Percentiles rank a stretch among this genome's conserved stretches.
Conservation (phyloP, 192 early-diverging fungal species). For the Rhizoclosmatium globosum region DNA sequence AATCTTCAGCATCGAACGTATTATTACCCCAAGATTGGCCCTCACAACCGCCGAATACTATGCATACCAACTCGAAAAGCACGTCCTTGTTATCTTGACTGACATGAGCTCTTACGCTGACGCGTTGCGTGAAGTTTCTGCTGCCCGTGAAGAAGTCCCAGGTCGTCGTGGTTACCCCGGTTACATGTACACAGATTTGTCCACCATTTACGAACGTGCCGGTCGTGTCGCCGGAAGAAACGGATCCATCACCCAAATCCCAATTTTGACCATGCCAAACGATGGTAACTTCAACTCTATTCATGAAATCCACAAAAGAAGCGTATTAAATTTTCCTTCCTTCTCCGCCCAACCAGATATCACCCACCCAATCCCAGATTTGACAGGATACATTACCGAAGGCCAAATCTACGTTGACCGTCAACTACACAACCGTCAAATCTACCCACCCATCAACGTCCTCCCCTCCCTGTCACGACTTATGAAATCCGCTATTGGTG, state of each 20-base stretch:
- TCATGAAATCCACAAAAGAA: not conserved
- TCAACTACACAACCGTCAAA: slow-evolving; percentile 96
- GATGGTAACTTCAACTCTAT: no score
- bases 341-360: slow-evolving; percentile 71
- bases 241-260: slow-evolving; percentile 99
- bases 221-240: slow-evolving; percentile 97
- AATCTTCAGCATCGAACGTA: slow-evolving; percentile 88
- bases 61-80: slow-evolving; percentile 99
- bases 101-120: slow-evolving; percentile 99
- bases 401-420: slow-evolving; percentile 99
- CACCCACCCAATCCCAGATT: slow-evolving; percentile 99
- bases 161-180: slow-evolving; percentile 99
- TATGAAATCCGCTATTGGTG: slow-evolving; percentile 99
- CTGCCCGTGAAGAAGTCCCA: slow-evolving; percentile 99
- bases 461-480: slow-evolving; percentile 97
- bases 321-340: not conserved
- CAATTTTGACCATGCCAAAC: slow-evolving; percentile 99
- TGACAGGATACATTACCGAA: slow-evolving; percentile 99
- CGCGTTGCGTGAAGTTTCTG: slow-evolving; percentile 98
- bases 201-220: slow-evolving; percentile 99
- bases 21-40: slow-evolving; percentile 97
- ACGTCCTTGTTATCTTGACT: slow-evolving; percentile 98
- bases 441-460: slow-evolving; percentile 99
- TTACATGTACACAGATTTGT: slow-evolving; percentile 99
- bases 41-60: slow-evolving; percentile 99